Evolutionary conservation across 2,329 filamentous ascomycete genomes (phyloP).

Genomic region (Zopfia rhizophila): DNA sequence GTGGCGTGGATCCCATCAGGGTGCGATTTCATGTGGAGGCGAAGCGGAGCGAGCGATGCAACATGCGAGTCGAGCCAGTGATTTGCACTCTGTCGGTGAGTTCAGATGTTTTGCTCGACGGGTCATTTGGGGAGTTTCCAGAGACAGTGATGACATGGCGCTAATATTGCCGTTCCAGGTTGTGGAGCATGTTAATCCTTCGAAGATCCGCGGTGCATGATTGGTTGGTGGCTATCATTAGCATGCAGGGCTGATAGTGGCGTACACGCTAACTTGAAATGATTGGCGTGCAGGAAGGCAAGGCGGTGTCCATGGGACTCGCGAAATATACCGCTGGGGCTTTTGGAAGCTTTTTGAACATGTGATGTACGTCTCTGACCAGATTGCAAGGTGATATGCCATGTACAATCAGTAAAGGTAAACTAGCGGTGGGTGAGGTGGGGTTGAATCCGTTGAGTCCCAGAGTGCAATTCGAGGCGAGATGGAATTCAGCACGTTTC

Average conservation of each 20-base stretch:
- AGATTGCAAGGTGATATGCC: no score
- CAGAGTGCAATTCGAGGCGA: no score
- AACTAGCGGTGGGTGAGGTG: no score
- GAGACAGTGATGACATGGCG: no score
- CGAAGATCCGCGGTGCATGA: conserved; percentile 10
- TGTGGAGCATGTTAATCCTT: conserved; percentile 12
- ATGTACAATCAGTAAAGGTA: no score
- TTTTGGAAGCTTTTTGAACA: no score
- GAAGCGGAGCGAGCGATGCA: conserved; percentile 6
- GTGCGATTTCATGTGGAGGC: background rate
- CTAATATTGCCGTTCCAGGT: conserved; percentile 2
- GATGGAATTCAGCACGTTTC: no score
- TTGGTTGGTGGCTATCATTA: conserved; percentile 8
- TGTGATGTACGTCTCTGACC: no score
- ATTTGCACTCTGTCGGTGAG: conserved; percentile 12
- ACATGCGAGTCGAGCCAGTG: no score
- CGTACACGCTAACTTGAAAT: conserved; percentile 16
- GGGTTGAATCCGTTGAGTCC: no score
- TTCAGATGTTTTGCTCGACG: no score
- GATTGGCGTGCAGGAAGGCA: conserved; percentile 2
- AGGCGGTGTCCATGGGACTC: conserved; percentile 19
- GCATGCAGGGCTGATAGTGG: conserved; percentile 18
- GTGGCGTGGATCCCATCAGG: conserved; percentile 1
- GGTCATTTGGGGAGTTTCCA: no score
- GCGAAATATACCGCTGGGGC: background rate